phyloP scores from a whole-genome alignment of 768 basidiomycete species.

The Pholiota molesta region DNA sequence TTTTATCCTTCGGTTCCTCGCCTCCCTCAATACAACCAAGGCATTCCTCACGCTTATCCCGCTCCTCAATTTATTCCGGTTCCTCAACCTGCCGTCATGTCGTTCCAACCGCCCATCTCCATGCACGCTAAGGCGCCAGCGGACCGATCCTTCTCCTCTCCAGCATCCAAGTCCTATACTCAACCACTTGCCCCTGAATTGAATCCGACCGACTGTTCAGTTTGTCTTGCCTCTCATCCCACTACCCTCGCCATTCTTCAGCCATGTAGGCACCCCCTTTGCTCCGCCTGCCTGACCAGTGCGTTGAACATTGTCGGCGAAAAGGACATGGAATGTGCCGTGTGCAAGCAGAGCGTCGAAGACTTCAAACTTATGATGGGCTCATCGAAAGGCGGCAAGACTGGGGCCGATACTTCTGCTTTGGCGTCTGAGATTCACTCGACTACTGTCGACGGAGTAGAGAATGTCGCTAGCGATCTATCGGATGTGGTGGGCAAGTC shows the following conservation, averaged over 20 bases:
- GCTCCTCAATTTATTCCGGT: conserved; percentile 21
- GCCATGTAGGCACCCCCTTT: conserved; percentile 78
- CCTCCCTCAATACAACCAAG: conserved; percentile 21
- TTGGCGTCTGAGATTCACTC: not conserved
- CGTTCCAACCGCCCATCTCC: conserved; percentile 14
- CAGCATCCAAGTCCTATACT: conserved; percentile 4
- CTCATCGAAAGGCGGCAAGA: conserved; percentile 11
- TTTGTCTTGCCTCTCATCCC: conserved; percentile 54
- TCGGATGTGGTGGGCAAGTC: conserved; percentile 20
- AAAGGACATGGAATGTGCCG: conserved; percentile 85
- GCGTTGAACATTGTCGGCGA: conserved; percentile 89
- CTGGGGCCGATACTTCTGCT: not conserved
- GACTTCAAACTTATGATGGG: conserved; percentile 61
- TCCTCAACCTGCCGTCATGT: conserved; percentile 18
- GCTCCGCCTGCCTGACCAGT: conserved; percentile 81
- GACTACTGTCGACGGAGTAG: not conserved
- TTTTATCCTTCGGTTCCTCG: conserved; percentile 20
- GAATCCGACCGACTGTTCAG: conserved; percentile 53
- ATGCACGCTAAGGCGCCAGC: conserved; percentile 10
- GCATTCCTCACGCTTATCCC: conserved; percentile 23
- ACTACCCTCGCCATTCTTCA: conserved; percentile 63
- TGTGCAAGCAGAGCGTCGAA: conserved; percentile 70
- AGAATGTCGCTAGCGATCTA: not conserved
- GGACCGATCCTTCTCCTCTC: conserved; percentile 9
- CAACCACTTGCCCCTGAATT: conserved; percentile 11